Evolutionary conservation across 2,329 filamentous ascomycete species (phyloP).

Genomic region (Calcarisporium arbuscula): DNA sequence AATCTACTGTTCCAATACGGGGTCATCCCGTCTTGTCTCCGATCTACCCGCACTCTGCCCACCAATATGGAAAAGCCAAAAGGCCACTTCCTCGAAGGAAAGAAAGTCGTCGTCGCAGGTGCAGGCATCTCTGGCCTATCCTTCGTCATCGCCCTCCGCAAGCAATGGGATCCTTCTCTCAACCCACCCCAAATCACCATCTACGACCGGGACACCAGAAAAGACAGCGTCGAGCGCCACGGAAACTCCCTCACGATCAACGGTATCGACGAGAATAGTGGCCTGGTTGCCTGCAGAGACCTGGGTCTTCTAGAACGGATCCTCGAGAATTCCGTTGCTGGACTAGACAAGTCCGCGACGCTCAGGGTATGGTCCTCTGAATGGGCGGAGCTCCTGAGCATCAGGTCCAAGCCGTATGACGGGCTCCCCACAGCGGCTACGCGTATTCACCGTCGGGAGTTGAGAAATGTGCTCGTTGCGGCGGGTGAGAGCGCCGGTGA

Average conservation of each 20-base stretch:
- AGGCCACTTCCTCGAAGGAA: slow-evolving; percentile 21
- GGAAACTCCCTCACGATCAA: slow-evolving; percentile 27
- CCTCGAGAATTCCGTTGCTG: slow-evolving; percentile 18
- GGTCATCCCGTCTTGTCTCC: no score
- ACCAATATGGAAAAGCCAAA: no score
- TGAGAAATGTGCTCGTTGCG: background rate
- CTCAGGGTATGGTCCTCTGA: no score
- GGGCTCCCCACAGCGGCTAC: slow-evolving; percentile 1
- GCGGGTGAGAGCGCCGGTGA: background rate
- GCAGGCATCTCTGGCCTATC: slow-evolving; percentile 31
- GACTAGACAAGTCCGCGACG: no score
- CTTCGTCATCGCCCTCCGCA: slow-evolving; percentile 29
- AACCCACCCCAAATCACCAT: slow-evolving; percentile 23
- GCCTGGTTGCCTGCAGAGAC: slow-evolving; percentile 25
- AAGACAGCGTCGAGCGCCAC: slow-evolving; percentile 17
- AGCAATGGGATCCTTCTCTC: slow-evolving; percentile 22
- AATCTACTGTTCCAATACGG: no score
- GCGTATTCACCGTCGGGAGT: background rate
- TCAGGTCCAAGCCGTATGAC: no score
- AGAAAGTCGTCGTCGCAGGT: slow-evolving; percentile 31
- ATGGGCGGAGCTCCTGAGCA: no score
- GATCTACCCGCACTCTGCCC: no score
- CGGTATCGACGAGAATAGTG: slow-evolving; percentile 19
- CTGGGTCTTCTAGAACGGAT: slow-evolving; percentile 26
- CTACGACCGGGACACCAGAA: slow-evolving; percentile 28